Conservation (phyloP, 345 rosid genomes). For the Zanthoxylum bungeanum region DNA sequence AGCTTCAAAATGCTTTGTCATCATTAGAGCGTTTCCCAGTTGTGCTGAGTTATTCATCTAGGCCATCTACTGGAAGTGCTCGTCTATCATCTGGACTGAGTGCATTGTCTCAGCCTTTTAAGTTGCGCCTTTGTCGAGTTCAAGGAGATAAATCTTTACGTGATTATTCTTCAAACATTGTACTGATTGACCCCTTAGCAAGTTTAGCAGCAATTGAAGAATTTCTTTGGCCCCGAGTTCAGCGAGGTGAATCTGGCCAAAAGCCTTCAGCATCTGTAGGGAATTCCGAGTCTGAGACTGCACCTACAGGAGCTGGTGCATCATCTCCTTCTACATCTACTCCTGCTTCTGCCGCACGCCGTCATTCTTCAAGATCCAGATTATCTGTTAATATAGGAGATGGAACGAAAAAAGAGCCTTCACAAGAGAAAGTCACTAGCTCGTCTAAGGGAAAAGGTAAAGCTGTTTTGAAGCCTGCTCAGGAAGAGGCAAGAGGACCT, state of each 20-base stretch:
- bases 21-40: slow-evolving; percentile 97
- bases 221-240: slow-evolving; percentile 97
- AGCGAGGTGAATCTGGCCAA: slow-evolving; percentile 78
- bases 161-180: slow-evolving; percentile 95
- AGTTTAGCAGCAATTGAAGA: slow-evolving; percentile 96
- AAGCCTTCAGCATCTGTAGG: slow-evolving; percentile 63
- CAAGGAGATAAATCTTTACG: slow-evolving; percentile 89
- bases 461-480: slow-evolving; percentile 85
- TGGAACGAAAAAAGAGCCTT: slow-evolving; percentile 52
- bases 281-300: slow-evolving; percentile 61
- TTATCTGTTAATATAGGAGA: slow-evolving; percentile 81
- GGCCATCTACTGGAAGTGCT: slow-evolving; percentile 85
- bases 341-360: slow-evolving; percentile 64
- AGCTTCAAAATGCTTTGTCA: slow-evolving; percentile 93
- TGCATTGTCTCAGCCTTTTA: slow-evolving; percentile 93
- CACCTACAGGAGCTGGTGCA: slow-evolving; percentile 66
- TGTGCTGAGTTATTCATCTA: slow-evolving; percentile 87
- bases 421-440: slow-evolving; percentile 68
- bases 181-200: slow-evolving; percentile 95
- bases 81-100: slow-evolving; percentile 95
- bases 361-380: slow-evolving; percentile 84
- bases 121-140: slow-evolving; percentile 90
- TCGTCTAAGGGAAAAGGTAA: slow-evolving; percentile 97
- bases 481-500: slow-evolving; percentile 78
- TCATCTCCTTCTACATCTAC: slow-evolving; percentile 74